Evolutionary conservation across 208 protist genomes (phyloP).

Genomic region (Ichthyophonus hoferi): DNA sequence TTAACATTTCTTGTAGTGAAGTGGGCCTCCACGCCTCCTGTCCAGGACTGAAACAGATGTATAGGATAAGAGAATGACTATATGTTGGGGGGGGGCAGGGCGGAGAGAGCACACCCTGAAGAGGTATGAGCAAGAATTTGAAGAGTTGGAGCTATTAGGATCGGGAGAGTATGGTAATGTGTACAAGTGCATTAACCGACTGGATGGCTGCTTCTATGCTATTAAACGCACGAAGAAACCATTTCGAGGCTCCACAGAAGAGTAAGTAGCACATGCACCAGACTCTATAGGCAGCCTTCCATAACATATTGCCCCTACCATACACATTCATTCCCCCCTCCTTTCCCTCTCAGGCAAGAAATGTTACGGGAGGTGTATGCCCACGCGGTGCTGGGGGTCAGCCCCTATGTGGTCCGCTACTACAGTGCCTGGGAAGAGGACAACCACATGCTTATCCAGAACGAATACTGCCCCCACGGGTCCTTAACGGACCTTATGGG

Average conservation of each 20-base stretch:
- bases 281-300: no score
- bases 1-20: no score
- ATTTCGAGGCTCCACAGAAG: background rate
- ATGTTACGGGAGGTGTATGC: slow-evolving; percentile 40
- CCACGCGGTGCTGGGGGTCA: slow-evolving; percentile 27
- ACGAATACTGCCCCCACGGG: slow-evolving; percentile 36
- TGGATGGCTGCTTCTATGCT: slow-evolving; percentile 30
- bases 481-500: slow-evolving; percentile 5
- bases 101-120: no score
- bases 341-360: background rate
- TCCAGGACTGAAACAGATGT: no score
- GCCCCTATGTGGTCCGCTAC: slow-evolving; percentile 35
- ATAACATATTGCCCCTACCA: no score
- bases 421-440: slow-evolving; percentile 33
- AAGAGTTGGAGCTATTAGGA: background rate
- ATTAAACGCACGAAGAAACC: background rate
- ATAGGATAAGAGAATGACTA: no score
- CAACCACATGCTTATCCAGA: slow-evolving; percentile 36
- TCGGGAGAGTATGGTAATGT: slow-evolving; percentile 29
- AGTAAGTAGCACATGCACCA: no score
- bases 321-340: no score
- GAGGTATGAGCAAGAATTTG: slow-evolving; percentile 35
- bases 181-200: background rate
- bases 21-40: no score
- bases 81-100: no score